These are phyloP conservation scores for Penicillium paradoxum DNA, from an alignment of 495 filamentous ascomycete species.

Conservation along the genomic window DNA sequence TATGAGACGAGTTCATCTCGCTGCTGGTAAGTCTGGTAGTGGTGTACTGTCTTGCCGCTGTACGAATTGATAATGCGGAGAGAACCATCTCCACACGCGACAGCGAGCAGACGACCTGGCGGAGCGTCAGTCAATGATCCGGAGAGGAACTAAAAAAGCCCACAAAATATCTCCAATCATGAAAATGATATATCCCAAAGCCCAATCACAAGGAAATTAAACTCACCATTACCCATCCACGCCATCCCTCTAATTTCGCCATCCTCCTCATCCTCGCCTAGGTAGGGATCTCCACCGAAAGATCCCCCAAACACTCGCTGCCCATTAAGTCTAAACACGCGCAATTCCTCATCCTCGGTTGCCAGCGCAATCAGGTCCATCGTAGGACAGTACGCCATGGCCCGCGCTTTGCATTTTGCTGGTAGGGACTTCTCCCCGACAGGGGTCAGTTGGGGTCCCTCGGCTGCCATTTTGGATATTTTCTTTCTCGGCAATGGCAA, in stretches of 20 bases:
- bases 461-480: conserved; percentile 22
- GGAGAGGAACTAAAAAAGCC: background rate
- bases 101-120: conserved; percentile 66
- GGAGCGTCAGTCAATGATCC: background rate
- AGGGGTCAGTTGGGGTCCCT: conserved; percentile 34
- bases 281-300: conserved; percentile 43
- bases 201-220: background rate
- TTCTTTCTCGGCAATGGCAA: background rate
- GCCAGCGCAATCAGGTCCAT: conserved; percentile 76
- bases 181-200: background rate
- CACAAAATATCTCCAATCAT: background rate
- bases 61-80: conserved; percentile 70
- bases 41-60: conserved; percentile 71
- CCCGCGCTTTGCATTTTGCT: conserved; percentile 49
- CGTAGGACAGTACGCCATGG: conserved; percentile 70
- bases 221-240: conserved; percentile 79
- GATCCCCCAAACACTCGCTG: conserved; percentile 61
- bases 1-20: conserved; percentile 32
- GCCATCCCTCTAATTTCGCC: conserved; percentile 52
- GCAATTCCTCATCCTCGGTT: conserved; percentile 57
- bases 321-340: conserved; percentile 64
- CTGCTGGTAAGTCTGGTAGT: conserved; percentile 41
- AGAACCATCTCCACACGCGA: conserved; percentile 67
- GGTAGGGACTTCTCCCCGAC: conserved; percentile 54
- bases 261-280: conserved; percentile 45